These are phyloP conservation scores for Bruguiera hainesii DNA, from an alignment of 441 rosid species.

Conservation along the genomic window DNA sequence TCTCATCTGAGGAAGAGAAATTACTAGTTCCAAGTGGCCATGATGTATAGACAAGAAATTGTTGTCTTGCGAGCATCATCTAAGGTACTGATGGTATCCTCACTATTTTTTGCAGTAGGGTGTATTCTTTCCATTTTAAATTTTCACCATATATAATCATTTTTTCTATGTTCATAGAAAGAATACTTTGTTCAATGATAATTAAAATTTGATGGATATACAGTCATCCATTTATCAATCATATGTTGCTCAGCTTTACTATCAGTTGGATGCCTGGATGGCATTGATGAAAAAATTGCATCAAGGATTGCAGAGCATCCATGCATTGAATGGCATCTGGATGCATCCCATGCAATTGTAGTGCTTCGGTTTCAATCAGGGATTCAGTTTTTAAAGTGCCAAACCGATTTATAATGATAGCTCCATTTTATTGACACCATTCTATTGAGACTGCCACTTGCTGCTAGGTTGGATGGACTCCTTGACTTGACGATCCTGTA, in stretches of 20 bases:
- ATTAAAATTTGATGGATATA: neutral
- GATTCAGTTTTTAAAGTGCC: no score
- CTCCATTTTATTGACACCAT: no score
- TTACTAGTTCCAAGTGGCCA: slow-evolving; percentile 43
- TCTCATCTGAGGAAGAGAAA: slow-evolving; percentile 48
- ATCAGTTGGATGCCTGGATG: neutral
- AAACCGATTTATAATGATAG: no score
- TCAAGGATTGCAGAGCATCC: no score
- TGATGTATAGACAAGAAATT: slow-evolving; percentile 41
- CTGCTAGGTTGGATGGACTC: no score
- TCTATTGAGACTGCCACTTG: no score
- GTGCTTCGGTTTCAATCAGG: no score
- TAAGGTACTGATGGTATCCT: slow-evolving; percentile 17
- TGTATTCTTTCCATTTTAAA: slow-evolving; percentile 1
- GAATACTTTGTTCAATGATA: slow-evolving; percentile 1
- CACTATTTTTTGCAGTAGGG: slow-evolving; percentile 12
- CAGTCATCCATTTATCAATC: neutral
- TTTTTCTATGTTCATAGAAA: slow-evolving; percentile 20
- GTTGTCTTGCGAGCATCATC: slow-evolving; percentile 10
- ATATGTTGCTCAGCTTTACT: neutral
- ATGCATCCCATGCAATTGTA: no score
- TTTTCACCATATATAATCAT: slow-evolving; percentile 3
- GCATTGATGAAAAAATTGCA: no score
- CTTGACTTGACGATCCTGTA: no score
- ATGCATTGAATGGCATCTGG: no score